Conservation (phyloP, 805 yeast species). For the Monosporozyma yasuniensis region DNA sequence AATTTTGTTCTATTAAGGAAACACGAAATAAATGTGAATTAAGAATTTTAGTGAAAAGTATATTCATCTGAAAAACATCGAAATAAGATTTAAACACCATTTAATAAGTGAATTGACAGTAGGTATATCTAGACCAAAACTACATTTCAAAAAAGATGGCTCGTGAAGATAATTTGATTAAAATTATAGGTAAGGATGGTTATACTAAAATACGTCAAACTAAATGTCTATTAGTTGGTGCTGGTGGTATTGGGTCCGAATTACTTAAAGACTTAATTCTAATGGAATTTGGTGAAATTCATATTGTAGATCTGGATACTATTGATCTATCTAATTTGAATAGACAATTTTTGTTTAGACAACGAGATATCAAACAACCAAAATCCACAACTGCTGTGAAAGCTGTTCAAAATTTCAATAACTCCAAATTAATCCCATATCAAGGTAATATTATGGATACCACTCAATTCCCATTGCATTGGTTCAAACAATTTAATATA, state of each 20-base stretch:
- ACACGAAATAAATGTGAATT: too few species aligned
- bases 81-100: too few species aligned
- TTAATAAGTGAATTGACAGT: too few species aligned
- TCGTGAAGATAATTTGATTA: constrained; percentile 17
- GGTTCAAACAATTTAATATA: constrained; percentile 70
- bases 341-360: constrained; percentile 84
- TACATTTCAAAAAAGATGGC: constrained; percentile 8
- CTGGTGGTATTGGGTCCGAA: constrained; percentile 97
- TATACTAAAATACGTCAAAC: constrained; percentile 28
- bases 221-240: constrained; percentile 78
- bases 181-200: constrained; percentile 22
- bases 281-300: constrained; percentile 78
- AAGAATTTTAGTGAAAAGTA: too few species aligned
- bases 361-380: constrained; percentile 80
- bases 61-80: too few species aligned
- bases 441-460: constrained; percentile 85
- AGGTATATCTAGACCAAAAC: too few species aligned
- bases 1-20: too few species aligned
- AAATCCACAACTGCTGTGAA: constrained; percentile 78
- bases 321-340: constrained; percentile 87
- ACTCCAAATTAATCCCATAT: constrained; percentile 60
- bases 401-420: constrained; percentile 68
- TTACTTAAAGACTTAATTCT: constrained; percentile 69
- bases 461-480: constrained; percentile 54
- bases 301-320: constrained; percentile 90